A percentile compares a stretch with the other conserved stretches of the same genome.
These are phyloP conservation scores for Urtica urens DNA, from an alignment of 306 rosid species.

Conservation along the genomic window DNA sequence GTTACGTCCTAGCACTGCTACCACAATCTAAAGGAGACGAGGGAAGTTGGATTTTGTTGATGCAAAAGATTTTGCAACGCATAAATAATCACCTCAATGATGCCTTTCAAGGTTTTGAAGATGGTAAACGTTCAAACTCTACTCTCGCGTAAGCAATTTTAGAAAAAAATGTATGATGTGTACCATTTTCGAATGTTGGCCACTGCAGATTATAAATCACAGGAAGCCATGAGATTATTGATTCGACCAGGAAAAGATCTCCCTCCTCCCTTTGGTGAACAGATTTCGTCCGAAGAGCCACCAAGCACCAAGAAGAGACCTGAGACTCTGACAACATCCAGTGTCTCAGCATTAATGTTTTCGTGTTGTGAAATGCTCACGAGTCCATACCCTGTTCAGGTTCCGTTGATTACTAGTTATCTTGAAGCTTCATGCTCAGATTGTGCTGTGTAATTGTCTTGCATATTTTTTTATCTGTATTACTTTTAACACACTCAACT, in stretches of 20 bases:
- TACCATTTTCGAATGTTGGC: not conserved
- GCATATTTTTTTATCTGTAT: not conserved
- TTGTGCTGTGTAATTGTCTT: not conserved
- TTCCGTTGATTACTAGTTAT: conserved; percentile 15
- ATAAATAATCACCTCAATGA: conserved; percentile 50
- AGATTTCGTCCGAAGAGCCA: conserved; percentile 27
- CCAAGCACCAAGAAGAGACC: conserved; percentile 30
- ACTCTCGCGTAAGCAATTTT: conserved; percentile 3
- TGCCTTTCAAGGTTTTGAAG: conserved; percentile 74
- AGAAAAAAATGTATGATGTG: conserved; percentile 15
- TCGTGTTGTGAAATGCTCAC: conserved; percentile 67
- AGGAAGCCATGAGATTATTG: conserved; percentile 37
- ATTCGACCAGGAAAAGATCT: conserved; percentile 47
- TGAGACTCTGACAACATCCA: conserved; percentile 29
- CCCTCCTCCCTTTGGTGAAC: conserved; percentile 55
- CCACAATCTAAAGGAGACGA: conserved; percentile 79
- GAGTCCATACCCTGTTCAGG: conserved; percentile 69
- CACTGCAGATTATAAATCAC: conserved; percentile 36
- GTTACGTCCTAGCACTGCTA: conserved; percentile 63
- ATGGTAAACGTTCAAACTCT: conserved; percentile 38
- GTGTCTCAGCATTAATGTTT: conserved; percentile 46
- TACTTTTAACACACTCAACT: not conserved
- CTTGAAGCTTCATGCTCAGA: conserved; percentile 2
- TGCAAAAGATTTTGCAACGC: conserved; percentile 52
- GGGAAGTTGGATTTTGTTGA: conserved; percentile 71